Percentiles rank a stretch among this genome's conserved stretches.
phyloP scores from a whole-genome alignment of 768 basidiomycete species.

The Boletus insuetus region DNA sequence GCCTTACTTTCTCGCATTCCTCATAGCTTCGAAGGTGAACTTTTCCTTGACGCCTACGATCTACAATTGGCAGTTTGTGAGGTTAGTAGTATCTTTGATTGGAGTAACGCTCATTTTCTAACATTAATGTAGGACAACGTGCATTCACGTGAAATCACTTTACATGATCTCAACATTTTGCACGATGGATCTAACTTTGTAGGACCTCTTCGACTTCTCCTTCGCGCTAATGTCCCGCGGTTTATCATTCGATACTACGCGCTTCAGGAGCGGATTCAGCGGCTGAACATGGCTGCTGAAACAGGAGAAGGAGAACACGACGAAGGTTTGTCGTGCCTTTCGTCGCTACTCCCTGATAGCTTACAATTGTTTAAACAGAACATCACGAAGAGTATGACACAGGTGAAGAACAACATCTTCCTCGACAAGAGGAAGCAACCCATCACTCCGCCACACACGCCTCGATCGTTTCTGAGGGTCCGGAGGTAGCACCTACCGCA shows the following conservation, averaged over 20 bases:
- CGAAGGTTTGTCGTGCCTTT: conserved; percentile 16
- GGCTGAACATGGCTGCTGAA: conserved; percentile 30
- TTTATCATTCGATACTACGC: conserved; percentile 66
- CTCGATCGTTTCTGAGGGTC: background rate
- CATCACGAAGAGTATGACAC: conserved; percentile 9
- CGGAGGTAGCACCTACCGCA: background rate
- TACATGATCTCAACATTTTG: conserved; percentile 69
- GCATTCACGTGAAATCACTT: conserved; percentile 62
- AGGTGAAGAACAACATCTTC: conserved; percentile 4
- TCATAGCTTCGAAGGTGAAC: conserved; percentile 55
- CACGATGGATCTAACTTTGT: conserved; percentile 62
- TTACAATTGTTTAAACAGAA: conserved; percentile 12
- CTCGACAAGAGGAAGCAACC: conserved; percentile 5
- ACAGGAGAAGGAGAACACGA: conserved; percentile 15
- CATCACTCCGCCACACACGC: background rate
- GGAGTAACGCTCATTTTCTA: background rate
- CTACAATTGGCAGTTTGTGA: conserved; percentile 63
- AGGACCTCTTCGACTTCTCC: conserved; percentile 61
- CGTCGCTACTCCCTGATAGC: background rate
- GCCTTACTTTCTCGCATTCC: conserved; percentile 41
- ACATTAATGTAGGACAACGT: conserved; percentile 56
- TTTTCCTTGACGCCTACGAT: conserved; percentile 70
- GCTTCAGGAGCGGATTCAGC: conserved; percentile 56
- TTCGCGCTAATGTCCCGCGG: conserved; percentile 49
- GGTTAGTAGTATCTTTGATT: conserved; percentile 35